These are phyloP conservation scores for Hibiscus mutabilis DNA, from an alignment of 345 rosid genomes.

Conservation along the genomic window DNA sequence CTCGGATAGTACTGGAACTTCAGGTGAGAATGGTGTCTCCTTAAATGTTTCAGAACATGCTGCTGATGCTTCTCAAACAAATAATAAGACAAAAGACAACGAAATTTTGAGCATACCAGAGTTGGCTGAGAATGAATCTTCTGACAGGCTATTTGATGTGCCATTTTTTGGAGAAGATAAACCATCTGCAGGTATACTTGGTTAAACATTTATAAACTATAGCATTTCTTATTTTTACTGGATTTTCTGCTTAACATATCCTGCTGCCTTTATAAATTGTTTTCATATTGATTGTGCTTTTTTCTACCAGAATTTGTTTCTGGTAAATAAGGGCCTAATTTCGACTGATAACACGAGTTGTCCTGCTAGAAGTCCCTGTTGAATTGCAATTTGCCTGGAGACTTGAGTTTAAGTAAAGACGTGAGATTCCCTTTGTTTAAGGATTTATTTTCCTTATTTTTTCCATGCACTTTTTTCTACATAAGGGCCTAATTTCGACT, in stretches of 20 bases:
- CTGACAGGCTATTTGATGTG: constrained; percentile 62
- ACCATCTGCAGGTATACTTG: constrained; percentile 52
- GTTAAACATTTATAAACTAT: constrained; percentile 1
- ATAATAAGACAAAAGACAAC: constrained; percentile 49
- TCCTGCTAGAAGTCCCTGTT: background rate
- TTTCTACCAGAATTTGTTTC: no score
- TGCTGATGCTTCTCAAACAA: constrained; percentile 35
- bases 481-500: background rate
- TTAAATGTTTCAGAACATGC: constrained; percentile 39
- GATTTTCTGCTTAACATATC: background rate
- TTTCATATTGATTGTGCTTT: background rate
- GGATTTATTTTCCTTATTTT: background rate
- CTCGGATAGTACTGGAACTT: constrained; percentile 60
- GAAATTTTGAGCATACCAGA: constrained; percentile 40
- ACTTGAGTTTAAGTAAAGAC: no score
- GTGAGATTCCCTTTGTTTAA: background rate
- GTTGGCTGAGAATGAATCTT: constrained; percentile 44
- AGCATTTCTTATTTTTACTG: background rate
- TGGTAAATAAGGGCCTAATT: background rate
- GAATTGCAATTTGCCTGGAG: background rate
- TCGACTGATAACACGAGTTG: background rate
- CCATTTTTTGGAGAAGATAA: constrained; percentile 71
- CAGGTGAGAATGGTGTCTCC: constrained; percentile 47
- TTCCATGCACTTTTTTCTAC: background rate
- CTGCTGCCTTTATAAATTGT: background rate